Evolutionary conservation across 345 rosid genomes (phyloP).

Genomic region (Eucalyptus marginata): DNA sequence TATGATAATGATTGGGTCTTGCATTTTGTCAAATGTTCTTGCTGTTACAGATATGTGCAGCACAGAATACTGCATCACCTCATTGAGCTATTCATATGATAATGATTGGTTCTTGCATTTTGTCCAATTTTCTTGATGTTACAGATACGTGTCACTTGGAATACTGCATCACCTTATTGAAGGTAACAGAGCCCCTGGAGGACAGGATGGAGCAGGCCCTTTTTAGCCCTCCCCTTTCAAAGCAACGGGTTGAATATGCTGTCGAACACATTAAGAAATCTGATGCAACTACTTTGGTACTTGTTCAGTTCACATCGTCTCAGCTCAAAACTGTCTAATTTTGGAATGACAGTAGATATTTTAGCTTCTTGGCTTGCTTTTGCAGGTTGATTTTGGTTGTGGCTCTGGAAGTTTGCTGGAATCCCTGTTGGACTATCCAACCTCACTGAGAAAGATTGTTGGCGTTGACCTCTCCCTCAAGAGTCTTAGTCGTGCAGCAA

Average conservation of each 20-base stretch:
- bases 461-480: constrained; percentile 84
- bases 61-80: constrained; percentile 16
- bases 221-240: constrained; percentile 92
- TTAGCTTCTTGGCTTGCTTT: not conserved
- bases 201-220: constrained; percentile 93
- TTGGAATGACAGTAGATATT: not conserved
- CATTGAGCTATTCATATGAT: constrained; percentile 9
- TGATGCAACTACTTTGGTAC: constrained; percentile 64
- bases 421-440: constrained; percentile 66
- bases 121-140: not conserved
- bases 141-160: constrained; percentile 23
- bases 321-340: not conserved
- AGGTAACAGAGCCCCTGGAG: constrained; percentile 65
- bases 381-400: constrained; percentile 88
- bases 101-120: not conserved
- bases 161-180: constrained; percentile 40
- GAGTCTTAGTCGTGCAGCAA: constrained; percentile 83
- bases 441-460: constrained; percentile 52
- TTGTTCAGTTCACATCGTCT: not conserved
- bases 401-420: constrained; percentile 89
- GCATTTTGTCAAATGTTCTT: not conserved
- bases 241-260: constrained; percentile 92
- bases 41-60: not conserved
- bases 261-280: constrained; percentile 63
- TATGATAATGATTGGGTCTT: not conserved